Evolutionary conservation across 345 rosid species (phyloP).

Genomic region (Bretschneidera sinensis): DNA sequence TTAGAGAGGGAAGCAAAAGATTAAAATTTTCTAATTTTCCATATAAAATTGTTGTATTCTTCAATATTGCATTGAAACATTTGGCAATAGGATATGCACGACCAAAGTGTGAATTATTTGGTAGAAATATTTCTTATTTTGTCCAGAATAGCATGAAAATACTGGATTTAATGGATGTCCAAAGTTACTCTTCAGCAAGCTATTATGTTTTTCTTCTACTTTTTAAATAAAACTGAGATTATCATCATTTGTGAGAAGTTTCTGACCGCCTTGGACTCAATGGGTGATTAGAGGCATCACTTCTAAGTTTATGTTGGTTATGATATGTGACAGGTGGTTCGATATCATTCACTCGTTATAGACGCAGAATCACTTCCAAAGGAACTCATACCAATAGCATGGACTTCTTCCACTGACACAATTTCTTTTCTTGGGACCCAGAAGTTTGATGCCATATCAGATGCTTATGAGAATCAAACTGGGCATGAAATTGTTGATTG

Average conservation of each 20-base stretch:
- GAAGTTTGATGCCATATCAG: constrained; percentile 26
- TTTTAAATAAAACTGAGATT: too few relatives aligned
- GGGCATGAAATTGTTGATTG: constrained; percentile 20
- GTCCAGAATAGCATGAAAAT: not conserved
- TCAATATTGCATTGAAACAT: too few relatives aligned
- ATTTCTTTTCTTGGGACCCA: constrained; percentile 47
- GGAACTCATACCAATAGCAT: constrained; percentile 82
- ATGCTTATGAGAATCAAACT: constrained; percentile 22
- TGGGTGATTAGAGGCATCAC: not conserved
- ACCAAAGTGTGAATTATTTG: not conserved
- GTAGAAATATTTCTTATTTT: not conserved
- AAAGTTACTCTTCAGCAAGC: not conserved
- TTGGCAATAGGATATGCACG: too few relatives aligned
- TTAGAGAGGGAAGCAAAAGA: not conserved
- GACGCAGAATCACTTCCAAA: constrained; percentile 76
- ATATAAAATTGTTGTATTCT: too few relatives aligned
- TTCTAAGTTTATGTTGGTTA: constrained; percentile 11
- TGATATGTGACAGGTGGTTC: constrained; percentile 62
- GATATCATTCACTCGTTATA: constrained; percentile 87
- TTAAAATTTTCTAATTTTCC: not conserved
- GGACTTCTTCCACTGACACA: constrained; percentile 53
- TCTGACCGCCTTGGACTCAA: not conserved
- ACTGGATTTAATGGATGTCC: not conserved
- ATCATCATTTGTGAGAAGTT: too few relatives aligned
- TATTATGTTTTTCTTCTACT: too few relatives aligned